phyloP scores from a whole-genome alignment of 2,329 filamentous ascomycete genomes.

The Calonectria hawksworthii region DNA sequence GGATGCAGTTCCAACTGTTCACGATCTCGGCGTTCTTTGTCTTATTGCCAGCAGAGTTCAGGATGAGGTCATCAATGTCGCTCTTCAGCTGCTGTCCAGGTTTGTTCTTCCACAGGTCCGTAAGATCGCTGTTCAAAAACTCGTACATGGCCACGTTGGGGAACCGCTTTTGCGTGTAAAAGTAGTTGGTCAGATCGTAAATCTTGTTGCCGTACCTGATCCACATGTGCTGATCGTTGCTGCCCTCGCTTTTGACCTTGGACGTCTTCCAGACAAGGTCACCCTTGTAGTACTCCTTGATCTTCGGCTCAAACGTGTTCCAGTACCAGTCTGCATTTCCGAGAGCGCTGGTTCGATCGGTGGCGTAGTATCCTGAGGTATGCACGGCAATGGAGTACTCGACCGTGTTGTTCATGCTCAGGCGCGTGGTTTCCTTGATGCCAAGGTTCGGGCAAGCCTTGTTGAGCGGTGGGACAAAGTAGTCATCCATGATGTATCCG shows the following conservation, averaged over 20 bases:
- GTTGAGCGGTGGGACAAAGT: slow-evolving; percentile 84
- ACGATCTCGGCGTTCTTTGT: slow-evolving; percentile 63
- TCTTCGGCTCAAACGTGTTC: slow-evolving; percentile 79
- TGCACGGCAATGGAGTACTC: slow-evolving; percentile 72
- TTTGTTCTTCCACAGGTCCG: slow-evolving; percentile 78
- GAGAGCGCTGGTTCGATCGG: slow-evolving; percentile 70
- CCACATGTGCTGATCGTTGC: slow-evolving; percentile 80
- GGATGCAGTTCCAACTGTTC: slow-evolving; percentile 84
- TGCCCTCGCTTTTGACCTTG: slow-evolving; percentile 74
- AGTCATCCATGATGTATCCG: slow-evolving; percentile 82
- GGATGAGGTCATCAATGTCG: slow-evolving; percentile 71
- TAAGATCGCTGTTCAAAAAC: slow-evolving; percentile 80
- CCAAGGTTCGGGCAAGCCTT: slow-evolving; percentile 82
- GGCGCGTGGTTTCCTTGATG: slow-evolving; percentile 65
- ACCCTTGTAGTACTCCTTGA: slow-evolving; percentile 89
- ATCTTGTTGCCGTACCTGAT: slow-evolving; percentile 81
- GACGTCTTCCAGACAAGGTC: slow-evolving; percentile 79
- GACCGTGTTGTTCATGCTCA: slow-evolving; percentile 77
- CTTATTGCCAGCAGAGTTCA: slow-evolving; percentile 59
- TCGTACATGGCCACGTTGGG: slow-evolving; percentile 70
- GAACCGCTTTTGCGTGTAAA: slow-evolving; percentile 76
- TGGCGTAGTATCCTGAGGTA: slow-evolving; percentile 74
- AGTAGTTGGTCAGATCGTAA: slow-evolving; percentile 94
- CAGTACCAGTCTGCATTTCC: slow-evolving; percentile 82
- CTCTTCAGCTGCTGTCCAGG: slow-evolving; percentile 83